A percentile compares a stretch with the other conserved stretches of the same genome.
Conservation (phyloP, 495 filamentous ascomycete genomes). For the Podospora tetraspora region DNA sequence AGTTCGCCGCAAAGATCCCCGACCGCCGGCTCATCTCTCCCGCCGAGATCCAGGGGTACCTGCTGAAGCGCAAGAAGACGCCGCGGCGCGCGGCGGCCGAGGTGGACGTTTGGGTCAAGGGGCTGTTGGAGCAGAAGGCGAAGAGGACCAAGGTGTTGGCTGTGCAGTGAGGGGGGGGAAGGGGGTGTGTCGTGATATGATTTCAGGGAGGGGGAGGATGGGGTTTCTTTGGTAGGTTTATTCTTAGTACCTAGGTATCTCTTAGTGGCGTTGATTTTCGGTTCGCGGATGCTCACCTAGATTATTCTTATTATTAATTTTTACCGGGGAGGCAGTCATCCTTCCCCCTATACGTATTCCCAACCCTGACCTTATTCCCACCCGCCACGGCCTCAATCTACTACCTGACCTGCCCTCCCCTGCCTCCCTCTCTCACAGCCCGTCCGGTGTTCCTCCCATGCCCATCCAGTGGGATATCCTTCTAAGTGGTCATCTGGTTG, state of each 20-base stretch:
- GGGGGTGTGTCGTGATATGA: not conserved
- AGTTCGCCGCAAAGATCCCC: constrained; percentile 48
- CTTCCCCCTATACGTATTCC: too few relatives aligned
- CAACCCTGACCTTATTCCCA: not conserved
- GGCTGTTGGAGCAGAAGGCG: constrained; percentile 41
- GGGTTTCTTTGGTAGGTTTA: too few relatives aligned
- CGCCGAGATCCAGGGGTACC: constrained; percentile 66
- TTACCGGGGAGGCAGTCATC: too few relatives aligned
- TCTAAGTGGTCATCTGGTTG: not conserved
- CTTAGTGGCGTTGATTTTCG: too few relatives aligned
- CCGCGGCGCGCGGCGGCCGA: constrained; percentile 54
- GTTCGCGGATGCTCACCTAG: too few relatives aligned
- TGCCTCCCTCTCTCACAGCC: not conserved
- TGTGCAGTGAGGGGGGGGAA: constrained; percentile 28
- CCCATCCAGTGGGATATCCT: not conserved
- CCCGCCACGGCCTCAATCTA: not conserved
- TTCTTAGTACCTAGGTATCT: too few relatives aligned
- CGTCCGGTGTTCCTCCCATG: not conserved
- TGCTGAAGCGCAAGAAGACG: constrained; percentile 58
- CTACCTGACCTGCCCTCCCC: not conserved
- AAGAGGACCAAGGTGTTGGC: constrained; percentile 34
- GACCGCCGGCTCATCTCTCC: constrained; percentile 49
- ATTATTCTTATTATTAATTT: too few relatives aligned
- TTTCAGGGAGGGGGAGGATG: not conserved
- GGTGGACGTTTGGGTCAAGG: constrained; percentile 51